phyloP scores from a whole-genome alignment of 1,139 yeast species.

The Pichia sp. region DNA sequence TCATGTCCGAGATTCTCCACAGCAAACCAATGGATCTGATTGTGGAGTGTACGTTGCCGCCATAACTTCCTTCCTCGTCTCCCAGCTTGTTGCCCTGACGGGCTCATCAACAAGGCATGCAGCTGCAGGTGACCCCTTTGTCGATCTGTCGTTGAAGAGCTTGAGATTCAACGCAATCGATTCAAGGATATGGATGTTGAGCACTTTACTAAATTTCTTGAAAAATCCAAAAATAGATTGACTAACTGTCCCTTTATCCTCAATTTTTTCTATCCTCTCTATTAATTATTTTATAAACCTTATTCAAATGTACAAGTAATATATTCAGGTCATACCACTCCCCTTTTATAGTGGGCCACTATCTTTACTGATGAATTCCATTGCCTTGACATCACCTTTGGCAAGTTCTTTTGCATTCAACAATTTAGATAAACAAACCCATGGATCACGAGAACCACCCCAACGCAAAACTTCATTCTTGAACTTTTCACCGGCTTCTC shows the following conservation, averaged over 20 bases:
- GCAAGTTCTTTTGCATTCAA: constrained; percentile 51
- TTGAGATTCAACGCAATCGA: constrained; percentile 39
- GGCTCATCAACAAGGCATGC: constrained; percentile 12
- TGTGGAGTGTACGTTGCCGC: constrained; percentile 71
- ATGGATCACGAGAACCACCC: constrained; percentile 94
- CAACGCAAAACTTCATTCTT: constrained; percentile 68
- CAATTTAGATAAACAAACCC: constrained; percentile 81
- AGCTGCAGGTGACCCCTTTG: constrained; percentile 18
- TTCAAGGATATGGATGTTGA: constrained; percentile 42
- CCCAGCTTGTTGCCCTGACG: constrained; percentile 34
- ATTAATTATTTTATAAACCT: background rate
- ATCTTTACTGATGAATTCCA: constrained; percentile 55
- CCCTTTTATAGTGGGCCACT: background rate
- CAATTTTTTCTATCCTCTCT: background rate
- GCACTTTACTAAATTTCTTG: constrained; percentile 32
- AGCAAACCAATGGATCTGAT: constrained; percentile 70
- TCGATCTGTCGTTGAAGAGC: constrained; percentile 34
- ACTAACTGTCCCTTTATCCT: background rate
- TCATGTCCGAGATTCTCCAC: constrained; percentile 47
- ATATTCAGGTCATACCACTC: background rate
- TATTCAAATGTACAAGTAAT: background rate
- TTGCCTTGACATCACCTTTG: constrained; percentile 68
- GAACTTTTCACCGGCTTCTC: constrained; percentile 72
- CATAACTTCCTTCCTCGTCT: constrained; percentile 39
- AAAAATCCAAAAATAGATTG: constrained; percentile 13